Evolutionary conservation across 2,329 filamentous ascomycete genomes (phyloP), one percentile per base, ranked within the genome.

Genomic region (Fusarium sp.): DNA sequence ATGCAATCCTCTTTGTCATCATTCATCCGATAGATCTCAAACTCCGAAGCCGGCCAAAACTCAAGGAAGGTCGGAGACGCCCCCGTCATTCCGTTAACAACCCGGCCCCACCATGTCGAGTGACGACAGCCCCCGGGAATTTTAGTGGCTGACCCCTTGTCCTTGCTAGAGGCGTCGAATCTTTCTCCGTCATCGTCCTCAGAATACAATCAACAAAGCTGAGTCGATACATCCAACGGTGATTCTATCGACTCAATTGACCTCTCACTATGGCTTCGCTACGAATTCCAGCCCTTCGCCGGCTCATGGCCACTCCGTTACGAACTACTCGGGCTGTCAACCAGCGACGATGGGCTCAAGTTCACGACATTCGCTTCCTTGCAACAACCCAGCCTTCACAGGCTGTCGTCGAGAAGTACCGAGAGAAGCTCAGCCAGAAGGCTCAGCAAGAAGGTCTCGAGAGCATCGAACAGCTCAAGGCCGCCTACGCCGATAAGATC

Each of bases 281-380:
- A 42, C 80, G 83, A 70, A 76, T 82, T 33, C 81, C 82, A 47
- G 77, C 81, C 26, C 79, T 89, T 38, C 85, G 86, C 38, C 80
- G 84, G 62, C 72, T 87, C 33, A 69, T 77, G 57, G 72, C 72
- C 70, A 74, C 74, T 59, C 76, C 77, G 13, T 53, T 77, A 44
- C 78, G 77, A 54, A 66, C 74, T 12, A 71, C 77, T 30, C 77
- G 76, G 65, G 74, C 75, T 55, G 70, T 77, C 57, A 77, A 82
- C 71, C 95, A 97, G 80, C 88, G 91, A 57, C 89, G 94, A 77
- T 97, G 93, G 91, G 95, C 95, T 3, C 93, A 93, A 75, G 94
- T 97, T 31, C 93, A 97, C 79, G 93, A 97, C 80, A 90, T 97
- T 47, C 93, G 94, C 69, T 97, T 95, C 84, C 87, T 97, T 45